Base-by-base conservation (phyloP, 1,139 yeast genomes). In the Blastobotrys indianensis region DNA sequence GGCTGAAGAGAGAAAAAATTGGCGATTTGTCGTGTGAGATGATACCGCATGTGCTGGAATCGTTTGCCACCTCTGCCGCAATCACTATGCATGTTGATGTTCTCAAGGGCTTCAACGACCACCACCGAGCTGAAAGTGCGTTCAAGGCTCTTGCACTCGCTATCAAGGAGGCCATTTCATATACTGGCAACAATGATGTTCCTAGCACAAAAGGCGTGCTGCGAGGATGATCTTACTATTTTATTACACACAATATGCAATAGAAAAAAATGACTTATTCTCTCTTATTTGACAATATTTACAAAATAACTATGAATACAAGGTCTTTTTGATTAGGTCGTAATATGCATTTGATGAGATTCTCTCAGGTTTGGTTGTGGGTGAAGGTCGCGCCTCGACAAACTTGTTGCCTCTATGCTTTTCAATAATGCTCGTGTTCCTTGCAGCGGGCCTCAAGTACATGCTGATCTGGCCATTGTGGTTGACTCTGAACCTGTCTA, bases 191-290 rank as follows among this genome's bases (percentile, higher is more conserved):
- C 23, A 73, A 87, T 59, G 98, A 92, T 53, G 87, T 92, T 42
- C 98, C 98, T 23, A 84, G 95, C 50, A 92, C 98, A 25, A 92
- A 92, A 68, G 98, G 98, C 43, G 98, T 92, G 7, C 73, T 92
- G 34, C 57, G 64, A 39, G 63, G 51, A 20, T 12, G n/a, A 30
- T 10, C 42, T 9, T 11, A 36, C 12, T 32, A 32, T 10, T 10
- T 9, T 32, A 12, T 32, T 9, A 10, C 12, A 32, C 35, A 12
- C 8, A 10, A 33, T 33, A 10, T 12, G 20, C 25, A 20, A n/a
- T n/a, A n/a, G n/a, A n/a, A n/a, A n/a, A n/a, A n/a, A n/a, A n/a
- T n/a, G n/a, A n/a, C n/a, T n/a, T 15, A 31, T 33, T 30, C 30
- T 32, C 17, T 13, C 11, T 38, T 11, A 6, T 29, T 29, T 38